Evolutionary conservation across 2,329 filamentous ascomycete genomes (phyloP).

Genomic region (Ophiosphaerella narmari): DNA sequence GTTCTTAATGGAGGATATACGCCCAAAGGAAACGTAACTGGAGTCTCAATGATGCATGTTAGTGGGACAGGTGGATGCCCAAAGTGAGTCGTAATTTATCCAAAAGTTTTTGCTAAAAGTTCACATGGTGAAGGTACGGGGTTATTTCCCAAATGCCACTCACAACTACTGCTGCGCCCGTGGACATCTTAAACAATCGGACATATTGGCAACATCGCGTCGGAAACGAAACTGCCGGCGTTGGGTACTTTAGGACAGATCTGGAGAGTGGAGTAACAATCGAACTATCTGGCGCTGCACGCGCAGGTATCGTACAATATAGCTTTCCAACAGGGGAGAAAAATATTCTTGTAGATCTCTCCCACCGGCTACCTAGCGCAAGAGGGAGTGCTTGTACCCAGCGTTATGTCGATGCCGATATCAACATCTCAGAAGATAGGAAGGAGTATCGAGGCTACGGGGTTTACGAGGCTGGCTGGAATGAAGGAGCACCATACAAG

Average conservation of each 20-base stretch:
- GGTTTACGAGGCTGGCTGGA: conserved; percentile 35
- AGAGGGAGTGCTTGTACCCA: conserved; percentile 26
- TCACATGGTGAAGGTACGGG: conserved; percentile 55
- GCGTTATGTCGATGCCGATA: conserved; percentile 27
- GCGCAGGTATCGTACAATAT: conserved; percentile 66
- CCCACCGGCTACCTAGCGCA: conserved; percentile 45
- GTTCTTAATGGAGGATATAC: conserved; percentile 45
- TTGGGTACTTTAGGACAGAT: conserved; percentile 65
- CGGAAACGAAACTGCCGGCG: conserved; percentile 51
- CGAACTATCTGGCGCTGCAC: conserved; percentile 61
- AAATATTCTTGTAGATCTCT: conserved; percentile 51
- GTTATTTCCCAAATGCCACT: conserved; percentile 60
- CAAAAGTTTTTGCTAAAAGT: no score
- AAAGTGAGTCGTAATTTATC: conserved; percentile 46
- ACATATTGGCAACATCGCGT: conserved; percentile 47
- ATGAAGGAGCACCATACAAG: conserved; percentile 35
- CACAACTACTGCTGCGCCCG: conserved; percentile 49
- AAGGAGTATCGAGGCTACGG: conserved; percentile 32
- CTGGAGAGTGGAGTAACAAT: conserved; percentile 61
- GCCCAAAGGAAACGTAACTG: conserved; percentile 43
- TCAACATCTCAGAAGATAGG: conserved; percentile 24
- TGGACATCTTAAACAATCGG: conserved; percentile 47
- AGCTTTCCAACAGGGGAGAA: conserved; percentile 55
- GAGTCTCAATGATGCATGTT: conserved; percentile 43
- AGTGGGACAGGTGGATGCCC: conserved; percentile 66